Evolutionary conservation across 768 basidiomycete genomes (phyloP).

Genomic region (Boletus patriciae): DNA sequence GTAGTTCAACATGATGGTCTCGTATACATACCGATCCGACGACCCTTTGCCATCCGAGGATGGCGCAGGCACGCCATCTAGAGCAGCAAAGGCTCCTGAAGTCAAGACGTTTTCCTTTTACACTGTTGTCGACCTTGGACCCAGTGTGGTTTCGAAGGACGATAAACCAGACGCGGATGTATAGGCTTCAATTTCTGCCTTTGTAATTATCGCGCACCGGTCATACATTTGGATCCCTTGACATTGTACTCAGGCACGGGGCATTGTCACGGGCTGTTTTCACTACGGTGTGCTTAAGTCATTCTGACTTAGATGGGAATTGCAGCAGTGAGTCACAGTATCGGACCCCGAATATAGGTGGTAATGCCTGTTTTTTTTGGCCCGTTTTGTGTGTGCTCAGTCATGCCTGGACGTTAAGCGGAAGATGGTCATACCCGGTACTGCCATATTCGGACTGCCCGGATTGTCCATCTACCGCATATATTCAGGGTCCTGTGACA

Average conservation of each 20-base stretch:
- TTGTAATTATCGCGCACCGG: neutral
- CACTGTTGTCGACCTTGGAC: slow-evolving; percentile 77
- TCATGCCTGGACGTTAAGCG: no score
- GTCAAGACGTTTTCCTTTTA: slow-evolving; percentile 91
- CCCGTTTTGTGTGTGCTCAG: no score
- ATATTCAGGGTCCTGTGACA: no score
- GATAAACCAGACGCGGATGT: slow-evolving; percentile 36
- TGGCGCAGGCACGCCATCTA: slow-evolving; percentile 47
- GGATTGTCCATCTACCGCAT: no score
- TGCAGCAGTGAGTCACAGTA: neutral
- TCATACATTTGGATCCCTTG: neutral
- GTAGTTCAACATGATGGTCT: slow-evolving; percentile 92
- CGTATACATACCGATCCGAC: slow-evolving; percentile 92
- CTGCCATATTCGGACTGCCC: no score
- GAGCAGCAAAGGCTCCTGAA: slow-evolving; percentile 57
- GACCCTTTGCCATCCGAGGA: slow-evolving; percentile 71
- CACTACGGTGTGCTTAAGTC: no score
- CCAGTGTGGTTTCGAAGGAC: slow-evolving; percentile 62
- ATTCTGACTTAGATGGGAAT: neutral
- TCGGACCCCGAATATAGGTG: no score
- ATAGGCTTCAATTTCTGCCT: slow-evolving; percentile 3
- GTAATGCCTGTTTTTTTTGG: no score
- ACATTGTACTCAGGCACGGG: neutral
- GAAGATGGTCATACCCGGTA: no score
- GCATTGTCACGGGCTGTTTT: no score